A percentile compares a stretch with the other conserved stretches of the same genome.
Evolutionary conservation across 2,329 filamentous ascomycete species (phyloP).

Genomic region (Sordariomycetes sp.): DNA sequence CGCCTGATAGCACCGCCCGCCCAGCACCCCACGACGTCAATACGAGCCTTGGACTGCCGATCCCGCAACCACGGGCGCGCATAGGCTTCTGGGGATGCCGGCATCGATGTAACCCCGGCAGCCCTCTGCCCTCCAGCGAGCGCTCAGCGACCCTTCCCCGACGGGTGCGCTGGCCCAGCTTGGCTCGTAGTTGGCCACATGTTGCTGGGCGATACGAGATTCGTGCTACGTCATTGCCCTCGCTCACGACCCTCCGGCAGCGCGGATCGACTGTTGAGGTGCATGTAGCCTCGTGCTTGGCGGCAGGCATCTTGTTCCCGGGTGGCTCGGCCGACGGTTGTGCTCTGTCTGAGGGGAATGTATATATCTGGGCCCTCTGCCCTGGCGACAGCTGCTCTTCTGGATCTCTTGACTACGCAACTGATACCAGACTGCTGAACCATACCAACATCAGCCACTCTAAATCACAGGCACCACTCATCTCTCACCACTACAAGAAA

Average conservation of each 20-base stretch:
- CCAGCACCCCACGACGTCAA: no score
- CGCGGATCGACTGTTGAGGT: neutral
- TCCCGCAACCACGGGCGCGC: neutral
- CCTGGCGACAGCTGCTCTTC: neutral
- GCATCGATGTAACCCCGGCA: neutral
- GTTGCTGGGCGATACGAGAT: slow-evolving; percentile 10
- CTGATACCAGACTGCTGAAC: neutral
- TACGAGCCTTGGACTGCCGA: neutral
- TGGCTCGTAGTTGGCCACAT: no score
- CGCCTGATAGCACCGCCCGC: no score
- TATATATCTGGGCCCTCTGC: neutral
- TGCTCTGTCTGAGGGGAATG: neutral
- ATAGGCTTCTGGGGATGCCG: no score
- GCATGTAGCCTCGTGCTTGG: neutral
- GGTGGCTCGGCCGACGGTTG: neutral
- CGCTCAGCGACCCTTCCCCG: neutral
- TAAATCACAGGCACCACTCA: neutral
- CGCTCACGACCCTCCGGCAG: neutral
- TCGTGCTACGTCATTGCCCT: slow-evolving; percentile 11
- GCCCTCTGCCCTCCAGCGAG: neutral
- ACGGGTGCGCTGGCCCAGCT: neutral
- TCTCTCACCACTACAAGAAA: neutral
- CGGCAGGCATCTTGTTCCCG: neutral
- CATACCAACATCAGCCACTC: neutral
- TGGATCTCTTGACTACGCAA: neutral